Percentiles rank a stretch among this genome's conserved stretches.
phyloP scores from a whole-genome alignment of 2,329 filamentous ascomycete genomes.

The Pseudogymnoascus sp. region DNA sequence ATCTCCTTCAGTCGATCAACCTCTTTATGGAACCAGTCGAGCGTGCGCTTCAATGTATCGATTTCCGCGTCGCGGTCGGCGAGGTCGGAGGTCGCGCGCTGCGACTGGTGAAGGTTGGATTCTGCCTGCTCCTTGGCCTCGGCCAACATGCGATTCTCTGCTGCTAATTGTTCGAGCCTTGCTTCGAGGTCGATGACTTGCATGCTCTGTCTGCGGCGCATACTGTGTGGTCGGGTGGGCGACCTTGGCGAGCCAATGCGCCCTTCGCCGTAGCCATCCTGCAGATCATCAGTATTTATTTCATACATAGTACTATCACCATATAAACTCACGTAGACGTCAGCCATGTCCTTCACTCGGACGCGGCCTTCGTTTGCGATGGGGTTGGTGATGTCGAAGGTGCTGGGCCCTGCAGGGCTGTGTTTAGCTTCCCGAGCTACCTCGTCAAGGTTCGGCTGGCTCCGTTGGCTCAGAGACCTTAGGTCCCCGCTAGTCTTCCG shows the following conservation, averaged over 20 bases:
- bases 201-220: constrained; percentile 96
- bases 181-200: constrained; percentile 88
- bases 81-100: constrained; percentile 61
- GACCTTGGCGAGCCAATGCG: constrained; percentile 80
- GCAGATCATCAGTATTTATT: constrained; percentile 18
- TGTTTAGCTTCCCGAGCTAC: constrained; percentile 34
- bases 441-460: constrained; percentile 33
- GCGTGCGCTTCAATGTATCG: constrained; percentile 66
- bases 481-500: constrained; percentile 68
- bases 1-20: constrained; percentile 72
- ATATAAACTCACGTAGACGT: constrained; percentile 74
- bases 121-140: constrained; percentile 66
- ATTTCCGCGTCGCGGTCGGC: constrained; percentile 83
- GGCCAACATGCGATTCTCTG: constrained; percentile 74
- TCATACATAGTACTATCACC: background rate
- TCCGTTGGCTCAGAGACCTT: constrained; percentile 55
- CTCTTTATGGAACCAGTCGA: constrained; percentile 76
- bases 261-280: constrained; percentile 93
- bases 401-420: constrained; percentile 33
- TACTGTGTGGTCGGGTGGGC: constrained; percentile 86
- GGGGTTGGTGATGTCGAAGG: constrained; percentile 57
- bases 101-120: constrained; percentile 48
- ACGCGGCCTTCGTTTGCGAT: constrained; percentile 81
- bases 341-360: constrained; percentile 77
- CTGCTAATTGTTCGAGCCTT: constrained; percentile 72